Evolutionary conservation across 2,329 filamentous ascomycete species (phyloP).

Genomic region (Periconia sp.): DNA sequence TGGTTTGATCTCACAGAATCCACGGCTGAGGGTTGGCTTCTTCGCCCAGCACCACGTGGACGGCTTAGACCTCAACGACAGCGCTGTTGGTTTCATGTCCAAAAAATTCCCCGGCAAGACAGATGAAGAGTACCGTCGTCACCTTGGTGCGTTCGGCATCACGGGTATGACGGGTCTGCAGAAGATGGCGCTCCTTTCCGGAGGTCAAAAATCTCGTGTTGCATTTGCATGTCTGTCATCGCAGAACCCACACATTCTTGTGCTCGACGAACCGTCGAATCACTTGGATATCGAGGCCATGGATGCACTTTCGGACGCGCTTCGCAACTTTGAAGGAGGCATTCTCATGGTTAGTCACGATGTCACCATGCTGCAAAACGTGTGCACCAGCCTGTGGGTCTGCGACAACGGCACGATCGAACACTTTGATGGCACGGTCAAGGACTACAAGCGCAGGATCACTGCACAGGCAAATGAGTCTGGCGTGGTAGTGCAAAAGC

Average conservation of each 20-base stretch:
- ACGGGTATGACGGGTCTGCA: conserved; percentile 96
- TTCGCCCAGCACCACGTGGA: conserved; percentile 99
- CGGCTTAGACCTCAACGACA: conserved; percentile 84
- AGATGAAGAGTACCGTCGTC: conserved; percentile 94
- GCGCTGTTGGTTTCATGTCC: conserved; percentile 94
- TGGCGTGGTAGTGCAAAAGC: conserved; percentile 70
- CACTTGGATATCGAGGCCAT: conserved; percentile 99
- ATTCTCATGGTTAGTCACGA: conserved; percentile 99
- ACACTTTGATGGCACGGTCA: conserved; percentile 93
- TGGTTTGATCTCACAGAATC: conserved; percentile 85
- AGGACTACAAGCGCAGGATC: conserved; percentile 97
- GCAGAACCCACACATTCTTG: conserved; percentile 92
- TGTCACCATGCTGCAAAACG: conserved; percentile 96
- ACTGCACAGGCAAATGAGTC: conserved; percentile 82
- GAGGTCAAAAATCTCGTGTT: conserved; percentile 97
- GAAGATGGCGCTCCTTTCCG: conserved; percentile 90
- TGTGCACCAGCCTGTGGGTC: conserved; percentile 94
- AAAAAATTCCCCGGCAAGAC: conserved; percentile 86
- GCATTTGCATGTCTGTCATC: conserved; percentile 96
- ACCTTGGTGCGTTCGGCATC: conserved; percentile 81
- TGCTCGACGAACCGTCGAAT: conserved; percentile 97
- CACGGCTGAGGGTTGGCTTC: conserved; percentile 88
- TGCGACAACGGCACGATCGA: conserved; percentile 92
- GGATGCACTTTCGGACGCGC: conserved; percentile 86
- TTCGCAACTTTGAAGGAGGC: conserved; percentile 86